phyloP scores from a whole-genome alignment of 176 grass and related monocot species.

The Leersia perrieri region DNA sequence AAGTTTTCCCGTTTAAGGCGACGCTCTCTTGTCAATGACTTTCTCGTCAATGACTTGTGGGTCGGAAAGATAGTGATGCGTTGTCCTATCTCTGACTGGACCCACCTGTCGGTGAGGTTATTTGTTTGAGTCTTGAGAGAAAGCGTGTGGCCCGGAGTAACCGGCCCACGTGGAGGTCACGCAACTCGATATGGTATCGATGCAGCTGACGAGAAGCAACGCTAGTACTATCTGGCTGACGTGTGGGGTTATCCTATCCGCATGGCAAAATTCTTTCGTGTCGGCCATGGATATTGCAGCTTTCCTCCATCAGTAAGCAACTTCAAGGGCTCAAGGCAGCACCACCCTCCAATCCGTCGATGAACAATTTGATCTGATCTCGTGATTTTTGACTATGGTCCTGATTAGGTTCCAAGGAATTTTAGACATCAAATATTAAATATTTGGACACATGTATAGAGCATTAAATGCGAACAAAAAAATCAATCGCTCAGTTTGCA shows the following conservation, averaged over 20 bases:
- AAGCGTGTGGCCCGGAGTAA: not conserved
- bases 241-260: not conserved
- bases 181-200: not conserved
- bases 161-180: slow-evolving; percentile 22
- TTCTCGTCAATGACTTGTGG: not conserved
- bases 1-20: not conserved
- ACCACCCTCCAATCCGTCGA: too few relatives aligned
- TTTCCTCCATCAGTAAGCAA: not conserved
- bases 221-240: not conserved
- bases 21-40: not conserved
- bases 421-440: too few relatives aligned
- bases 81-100: fast-evolving
- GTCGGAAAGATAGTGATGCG: fast-evolving
- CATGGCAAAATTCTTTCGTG: not conserved
- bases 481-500: too few relatives aligned
- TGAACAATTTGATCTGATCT: too few relatives aligned
- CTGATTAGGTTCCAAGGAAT: too few relatives aligned
- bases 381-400: too few relatives aligned
- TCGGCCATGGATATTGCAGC: not conserved
- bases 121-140: not conserved
- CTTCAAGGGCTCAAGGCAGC: too few relatives aligned
- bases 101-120: slow-evolving; percentile 8
- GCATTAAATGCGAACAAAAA: too few relatives aligned
- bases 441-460: too few relatives aligned
- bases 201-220: not conserved